Conservation (phyloP, 148 eudicot species). For the Fallopia convolvulus region DNA sequence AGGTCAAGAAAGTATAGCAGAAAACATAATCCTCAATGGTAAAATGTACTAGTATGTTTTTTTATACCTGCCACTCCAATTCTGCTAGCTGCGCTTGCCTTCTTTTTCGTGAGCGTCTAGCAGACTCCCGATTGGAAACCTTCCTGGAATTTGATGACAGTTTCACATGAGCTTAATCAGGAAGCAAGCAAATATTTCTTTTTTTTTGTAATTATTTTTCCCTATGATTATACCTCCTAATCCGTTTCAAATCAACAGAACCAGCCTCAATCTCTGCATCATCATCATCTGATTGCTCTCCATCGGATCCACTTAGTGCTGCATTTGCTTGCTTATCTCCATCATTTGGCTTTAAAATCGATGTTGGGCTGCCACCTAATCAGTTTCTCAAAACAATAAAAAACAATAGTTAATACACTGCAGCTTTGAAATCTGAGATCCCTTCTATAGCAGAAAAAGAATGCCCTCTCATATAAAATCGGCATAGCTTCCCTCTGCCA, state of each 20-base stretch:
- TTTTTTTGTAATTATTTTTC: background rate
- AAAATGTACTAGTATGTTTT: background rate
- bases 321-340: slow-evolving; percentile 41
- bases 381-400: background rate
- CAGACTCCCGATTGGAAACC: slow-evolving; percentile 91
- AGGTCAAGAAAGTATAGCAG: background rate
- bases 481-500: background rate
- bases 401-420: background rate
- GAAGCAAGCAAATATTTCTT: background rate
- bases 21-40: background rate
- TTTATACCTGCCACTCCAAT: slow-evolving; percentile 66
- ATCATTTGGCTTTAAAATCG: slow-evolving; percentile 46
- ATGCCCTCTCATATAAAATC: background rate
- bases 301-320: slow-evolving; percentile 53
- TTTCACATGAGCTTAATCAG: background rate
- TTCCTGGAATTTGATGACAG: slow-evolving; percentile 35
- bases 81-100: slow-evolving; percentile 77
- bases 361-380: slow-evolving; percentile 67
- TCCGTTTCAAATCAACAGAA: slow-evolving; percentile 43
- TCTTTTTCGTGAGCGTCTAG: slow-evolving; percentile 79
- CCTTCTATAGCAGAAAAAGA: background rate
- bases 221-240: slow-evolving; percentile 37
- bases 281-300: slow-evolving; percentile 71
- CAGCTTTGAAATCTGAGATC: background rate
- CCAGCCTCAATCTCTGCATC: slow-evolving; percentile 68